Base-by-base conservation (phyloP, 345 rosid genomes). In the Populus ilicifolia region DNA sequence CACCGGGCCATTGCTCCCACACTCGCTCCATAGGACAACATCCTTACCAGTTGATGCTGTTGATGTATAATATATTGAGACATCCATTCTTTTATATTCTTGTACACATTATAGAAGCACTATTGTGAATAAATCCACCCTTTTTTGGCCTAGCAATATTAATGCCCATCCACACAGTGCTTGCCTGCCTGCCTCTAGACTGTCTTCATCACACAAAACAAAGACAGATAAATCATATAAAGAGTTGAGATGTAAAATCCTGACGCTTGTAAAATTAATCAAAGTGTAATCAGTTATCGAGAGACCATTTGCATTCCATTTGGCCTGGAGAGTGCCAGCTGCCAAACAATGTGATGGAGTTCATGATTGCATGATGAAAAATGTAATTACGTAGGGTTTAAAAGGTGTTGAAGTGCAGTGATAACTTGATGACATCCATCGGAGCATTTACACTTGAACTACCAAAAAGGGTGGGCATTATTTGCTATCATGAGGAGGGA, bases 11-110 rank as follows among this genome's bases (percentile, higher is more conserved):
- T 72, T 88, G 52, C 74, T 83, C 77, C 90, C 93, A 41, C 75
- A 82, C 63, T 85, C 90, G 46, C 88, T 90, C 61, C 85, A 88
- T 68, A 89, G 90, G 75, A 83, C 97, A 56, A 82, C 87, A 72
- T 90, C 98, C 63, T 89, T 91, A 9, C 95, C 91, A 3, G 91
- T 89, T 59, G 96, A 90, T 81, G 89, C 94, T 66, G 87, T 87
- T 83, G 85, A 86, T 80, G 74, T 82, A 79, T 84, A 83, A 82
- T 30, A 64, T 68, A 8, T 81, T 75, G 59, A 75, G 66, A 80
- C 59, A 52, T 79, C 16, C 73, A 83, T 82, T 86, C 85, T 85
- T 86, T 86, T 80, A 75, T 75, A 63, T 72, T 77, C 27, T 50
- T 78, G 46, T 75, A 77, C 66, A 43, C 39, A 65, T 46, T 67